Evolutionary conservation across 2,329 filamentous ascomycete species (phyloP).

Genomic region (Magnaporthales sp.): DNA sequence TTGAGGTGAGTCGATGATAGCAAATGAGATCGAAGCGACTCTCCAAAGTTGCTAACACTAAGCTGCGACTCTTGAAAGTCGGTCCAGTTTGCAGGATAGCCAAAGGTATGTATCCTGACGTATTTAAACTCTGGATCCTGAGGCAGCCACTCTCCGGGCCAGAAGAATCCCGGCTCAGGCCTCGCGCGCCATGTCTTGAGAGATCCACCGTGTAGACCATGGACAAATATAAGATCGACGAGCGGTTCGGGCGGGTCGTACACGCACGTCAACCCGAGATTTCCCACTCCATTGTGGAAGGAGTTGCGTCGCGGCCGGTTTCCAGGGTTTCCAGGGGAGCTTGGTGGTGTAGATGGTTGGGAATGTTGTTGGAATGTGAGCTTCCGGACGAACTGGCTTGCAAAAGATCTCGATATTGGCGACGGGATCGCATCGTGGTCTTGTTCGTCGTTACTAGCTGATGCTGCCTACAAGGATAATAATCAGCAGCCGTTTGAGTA

Average conservation of each 20-base stretch:
- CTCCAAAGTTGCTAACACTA: constrained; percentile 5
- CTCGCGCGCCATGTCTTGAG: constrained; percentile 25
- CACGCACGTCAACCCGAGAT: neutral
- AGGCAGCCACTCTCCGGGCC: constrained; percentile 26
- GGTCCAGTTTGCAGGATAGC: constrained; percentile 24
- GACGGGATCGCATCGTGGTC: neutral
- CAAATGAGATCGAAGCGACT: neutral
- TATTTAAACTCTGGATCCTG: constrained; percentile 20
- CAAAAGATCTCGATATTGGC: neutral
- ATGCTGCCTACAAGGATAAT: neutral
- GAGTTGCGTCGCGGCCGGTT: neutral
- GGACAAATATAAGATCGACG: constrained; percentile 27
- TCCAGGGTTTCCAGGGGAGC: neutral
- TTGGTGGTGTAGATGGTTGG: neutral
- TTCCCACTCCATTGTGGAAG: neutral
- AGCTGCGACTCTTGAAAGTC: constrained; percentile 13
- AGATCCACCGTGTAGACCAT: constrained; percentile 29
- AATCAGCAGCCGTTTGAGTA: no score
- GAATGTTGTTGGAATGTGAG: neutral
- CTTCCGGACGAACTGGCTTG: neutral
- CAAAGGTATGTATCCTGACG: constrained; percentile 25
- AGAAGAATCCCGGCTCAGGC: constrained; percentile 19
- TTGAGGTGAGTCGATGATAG: neutral
- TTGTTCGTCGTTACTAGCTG: neutral
- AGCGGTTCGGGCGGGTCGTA: constrained; percentile 5